Conservation (phyloP, 2,329 filamentous ascomycete genomes). For the Pezicula radicicola region DNA sequence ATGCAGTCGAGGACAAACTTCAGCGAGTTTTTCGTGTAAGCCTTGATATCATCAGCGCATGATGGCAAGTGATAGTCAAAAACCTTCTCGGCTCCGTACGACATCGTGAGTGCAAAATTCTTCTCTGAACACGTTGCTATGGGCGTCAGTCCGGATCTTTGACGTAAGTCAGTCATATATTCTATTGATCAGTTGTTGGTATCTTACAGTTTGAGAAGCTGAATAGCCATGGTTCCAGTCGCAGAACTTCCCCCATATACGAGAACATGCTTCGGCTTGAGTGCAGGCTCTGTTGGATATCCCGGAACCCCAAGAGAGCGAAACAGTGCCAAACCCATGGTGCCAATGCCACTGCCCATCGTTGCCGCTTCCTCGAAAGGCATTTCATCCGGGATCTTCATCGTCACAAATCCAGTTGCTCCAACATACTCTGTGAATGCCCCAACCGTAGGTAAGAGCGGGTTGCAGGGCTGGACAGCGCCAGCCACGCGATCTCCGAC, state of each 20-base stretch:
- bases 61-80: slow-evolving; percentile 34
- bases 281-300: slow-evolving; percentile 33
- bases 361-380: slow-evolving; percentile 28
- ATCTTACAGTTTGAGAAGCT: slow-evolving; percentile 36
- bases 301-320: slow-evolving; percentile 16
- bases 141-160: neutral
- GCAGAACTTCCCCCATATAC: slow-evolving; percentile 42
- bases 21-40: slow-evolving; percentile 33
- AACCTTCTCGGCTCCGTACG: slow-evolving; percentile 33
- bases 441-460: slow-evolving; percentile 20
- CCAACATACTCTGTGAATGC: slow-evolving; percentile 40
- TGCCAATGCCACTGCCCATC: slow-evolving; percentile 9
- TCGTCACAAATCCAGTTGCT: slow-evolving; percentile 33
- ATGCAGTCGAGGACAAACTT: slow-evolving; percentile 35
- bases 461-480: slow-evolving; percentile 2
- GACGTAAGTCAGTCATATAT: neutral
- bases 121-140: slow-evolving; percentile 31
- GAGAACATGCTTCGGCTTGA: slow-evolving; percentile 28
- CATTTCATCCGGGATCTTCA: slow-evolving; percentile 30
- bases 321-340: slow-evolving; percentile 18
- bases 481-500: slow-evolving; percentile 17
- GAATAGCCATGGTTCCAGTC: slow-evolving; percentile 38
- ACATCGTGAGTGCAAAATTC: slow-evolving; percentile 31
- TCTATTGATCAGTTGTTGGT: slow-evolving; percentile 9
- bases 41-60: slow-evolving; percentile 29